Base-by-base conservation (phyloP, 176 grass and related monocot genomes). In the Zea luxurians region DNA sequence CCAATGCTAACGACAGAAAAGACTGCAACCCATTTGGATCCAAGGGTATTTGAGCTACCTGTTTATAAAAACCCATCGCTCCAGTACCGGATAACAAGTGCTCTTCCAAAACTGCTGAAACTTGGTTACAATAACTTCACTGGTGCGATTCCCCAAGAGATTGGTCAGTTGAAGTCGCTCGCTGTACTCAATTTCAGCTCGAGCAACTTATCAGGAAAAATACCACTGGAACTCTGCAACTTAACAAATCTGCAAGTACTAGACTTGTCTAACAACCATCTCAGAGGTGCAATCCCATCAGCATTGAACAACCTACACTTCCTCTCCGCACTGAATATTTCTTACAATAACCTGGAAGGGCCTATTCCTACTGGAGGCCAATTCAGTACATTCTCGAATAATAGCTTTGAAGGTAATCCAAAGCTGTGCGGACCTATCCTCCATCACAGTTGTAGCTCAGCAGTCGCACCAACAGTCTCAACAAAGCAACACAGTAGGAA, bases 381-480 rank as follows among this genome's bases (percentile, higher is more conserved):
- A 37, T 72, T 90, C n/a, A 86, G 85, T 63, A 90, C 84, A 0
- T 90, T 90, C 53, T 76, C 61, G 0, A 57, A 13, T 55, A 80
- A 84, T 13, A 90, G 88, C 21, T 90, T 72, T 66, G 63, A 66
- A 58, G 84, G 88, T 6, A 87, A 90, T 55, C 88, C 80, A 48
- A 87, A 87, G 59, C 7, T 90, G 70, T 90, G 88, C 4, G 68
- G 86, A 9, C 17, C 58, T 16, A 73, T 43, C 5, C 17, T 79
- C 20, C 41, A 4, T 3, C 34, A 6, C 4, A 40, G 4, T 8
- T 63, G 84, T 17, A 16, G 12, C 61, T 78, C 68, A 57, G 9
- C 4, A 4, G 17, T 7, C 27, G 7, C 18, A 44, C 13, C 52
- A 4, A n/a, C 13, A 13, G 8, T 6, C 0, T 66, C 45, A 15